Base-by-base conservation (phyloP, 192 early-diverging fungal genomes). In the Mortierella hygrophila region DNA sequence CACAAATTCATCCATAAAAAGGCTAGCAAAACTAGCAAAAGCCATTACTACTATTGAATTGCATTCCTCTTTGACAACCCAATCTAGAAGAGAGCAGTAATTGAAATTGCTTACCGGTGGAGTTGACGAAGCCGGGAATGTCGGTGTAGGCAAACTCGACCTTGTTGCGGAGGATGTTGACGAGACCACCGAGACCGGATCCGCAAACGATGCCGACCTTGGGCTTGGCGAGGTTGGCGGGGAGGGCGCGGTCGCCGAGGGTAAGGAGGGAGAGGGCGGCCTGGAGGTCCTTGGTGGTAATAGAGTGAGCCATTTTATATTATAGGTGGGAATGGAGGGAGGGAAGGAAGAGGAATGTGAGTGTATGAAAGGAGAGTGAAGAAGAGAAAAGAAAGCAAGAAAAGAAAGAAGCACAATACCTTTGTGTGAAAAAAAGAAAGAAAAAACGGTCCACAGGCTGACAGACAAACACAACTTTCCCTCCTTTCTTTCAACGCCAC, bases 131-230 rank as follows among this genome's bases (percentile, higher is more conserved):
- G 26, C 95, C 94, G 21, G 97, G 97, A 85, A 98, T 98, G 41
- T 95, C 93, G 32, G 91, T 85, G 90, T 95, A 96, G 5, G 92
- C 69, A 63, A 98, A 93, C 78, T 93, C 93, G 47, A 94, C 79
- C 16, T 90, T 88, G 54, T 87, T 89, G 63, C 77, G 88, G 47
- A 97, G 90, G 69, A 90, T 91, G 68, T 95, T 92, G n/a, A 93
- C 96, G 18, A 97, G 88, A 20, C 95, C 94, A 68, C 95, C 94
- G 40, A 98, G 90, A 6, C 97, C 96, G 37, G 92, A 92, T 35
- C 97, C 97, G 88, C 96, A 97, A 72, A 97, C 91, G 41, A 98
- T 93, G 18, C 92, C 96, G 70, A 98, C 88, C 75, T 91, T 88
- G n/a, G 95, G 91, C 68, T 84, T 78, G 54, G 82, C 68, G 35